Base-by-base conservation (phyloP, 495 filamentous ascomycete genomes). In the Aspergillus funiculosus region DNA sequence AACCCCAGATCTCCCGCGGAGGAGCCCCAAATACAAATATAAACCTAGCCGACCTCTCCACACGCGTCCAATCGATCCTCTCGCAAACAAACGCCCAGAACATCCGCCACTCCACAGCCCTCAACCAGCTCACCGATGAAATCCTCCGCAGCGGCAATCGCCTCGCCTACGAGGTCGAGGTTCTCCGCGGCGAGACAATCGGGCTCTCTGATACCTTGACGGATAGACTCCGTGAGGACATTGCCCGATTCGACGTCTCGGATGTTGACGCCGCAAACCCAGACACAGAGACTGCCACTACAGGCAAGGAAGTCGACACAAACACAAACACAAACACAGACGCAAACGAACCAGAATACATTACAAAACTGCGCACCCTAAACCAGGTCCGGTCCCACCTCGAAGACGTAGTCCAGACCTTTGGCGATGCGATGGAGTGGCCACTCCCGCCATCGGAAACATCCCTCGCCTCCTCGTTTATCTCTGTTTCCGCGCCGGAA, bases 341-440 rank as follows among this genome's bases (percentile, higher is more conserved):
- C 15, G 39, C 13, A 35, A 27, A 29, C 30, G 82, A 89, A 52
- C 86, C 87, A 4, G 71, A 76, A 14, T 85, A 82, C 57, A 83
- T 97, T 45, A 73, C 74, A 14, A 79, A 85, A 37, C 75, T 98
- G 31, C 84, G 85, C 53, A 96, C 86, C 15, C 73, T 97, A 9
- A 83, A 82, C 15, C 75, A 80, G n/a, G 87, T 95, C 13, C 83
- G 89, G 43, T 66, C 78, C 1, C 81, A 88, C 11, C 72, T 98
- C 8, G 88, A 95, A 55, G 76, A 82, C 1, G 88, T 95, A 5
- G 86, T 95, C 35, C 81, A 85, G 60, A 83, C 81, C 17, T 98
- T 97, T 58, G 89, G 89, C 41, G 82, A 89, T 49, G 94, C 94
- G 7, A 91, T 97, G 82, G 80, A 89, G 52, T 96, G 92, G 77